phyloP scores from a whole-genome alignment of 306 rosid species.

The Coriaria nepalensis region DNA sequence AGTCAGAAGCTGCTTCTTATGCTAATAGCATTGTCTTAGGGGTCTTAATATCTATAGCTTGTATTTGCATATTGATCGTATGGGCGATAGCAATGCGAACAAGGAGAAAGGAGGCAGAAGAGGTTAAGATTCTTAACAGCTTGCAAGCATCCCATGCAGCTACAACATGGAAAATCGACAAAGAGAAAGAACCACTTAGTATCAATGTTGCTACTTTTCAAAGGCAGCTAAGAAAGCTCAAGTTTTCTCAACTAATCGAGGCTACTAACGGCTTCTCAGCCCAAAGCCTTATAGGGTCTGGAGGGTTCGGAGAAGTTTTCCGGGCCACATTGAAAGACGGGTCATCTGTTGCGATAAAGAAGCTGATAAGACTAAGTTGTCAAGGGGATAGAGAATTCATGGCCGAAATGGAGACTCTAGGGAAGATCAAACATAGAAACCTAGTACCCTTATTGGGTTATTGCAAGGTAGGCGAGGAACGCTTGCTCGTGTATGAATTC shows the following conservation, averaged over 20 bases:
- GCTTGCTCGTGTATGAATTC: constrained; percentile 87
- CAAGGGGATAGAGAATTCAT: constrained; percentile 95
- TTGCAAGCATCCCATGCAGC: constrained; percentile 87
- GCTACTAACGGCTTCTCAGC: constrained; percentile 99
- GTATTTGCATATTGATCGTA: constrained; percentile 62
- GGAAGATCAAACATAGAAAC: constrained; percentile 82
- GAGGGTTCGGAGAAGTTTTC: constrained; percentile 98
- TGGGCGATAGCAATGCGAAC: constrained; percentile 89
- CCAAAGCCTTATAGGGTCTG: constrained; percentile 80
- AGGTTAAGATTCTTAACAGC: constrained; percentile 80
- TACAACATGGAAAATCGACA: constrained; percentile 94
- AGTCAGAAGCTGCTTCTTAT: constrained; percentile 46
- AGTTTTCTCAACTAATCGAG: constrained; percentile 87
- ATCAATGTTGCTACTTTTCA: constrained; percentile 96
- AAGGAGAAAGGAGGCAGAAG: constrained; percentile 71
- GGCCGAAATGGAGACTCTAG: constrained; percentile 98
- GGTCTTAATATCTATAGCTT: constrained; percentile 69
- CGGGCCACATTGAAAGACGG: constrained; percentile 87
- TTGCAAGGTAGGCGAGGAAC: constrained; percentile 90
- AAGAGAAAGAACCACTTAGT: constrained; percentile 87
- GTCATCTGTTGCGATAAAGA: constrained; percentile 87
- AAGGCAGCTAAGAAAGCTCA: constrained; percentile 86
- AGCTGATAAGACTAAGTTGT: constrained; percentile 77
- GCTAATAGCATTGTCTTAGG: constrained; percentile 81
- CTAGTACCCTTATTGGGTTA: constrained; percentile 84